Percentiles rank a stretch among this genome's conserved stretches.
These are phyloP conservation scores for Botrytis sinoallii DNA, from an alignment of 2,329 filamentous ascomycete species.

Conservation along the genomic window DNA sequence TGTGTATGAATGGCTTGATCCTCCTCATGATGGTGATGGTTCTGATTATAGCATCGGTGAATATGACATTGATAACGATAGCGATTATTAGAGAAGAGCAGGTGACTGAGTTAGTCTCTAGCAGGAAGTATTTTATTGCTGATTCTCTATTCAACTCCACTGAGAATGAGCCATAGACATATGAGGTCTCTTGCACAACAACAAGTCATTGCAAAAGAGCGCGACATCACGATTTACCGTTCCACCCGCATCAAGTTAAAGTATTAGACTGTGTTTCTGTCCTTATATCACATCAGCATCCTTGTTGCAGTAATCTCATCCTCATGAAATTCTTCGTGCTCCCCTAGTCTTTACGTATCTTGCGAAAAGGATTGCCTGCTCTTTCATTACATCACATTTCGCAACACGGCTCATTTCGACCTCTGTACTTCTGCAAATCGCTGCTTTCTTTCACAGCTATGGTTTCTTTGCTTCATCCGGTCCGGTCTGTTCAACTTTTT, in stretches of 20 bases:
- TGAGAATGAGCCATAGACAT: background rate
- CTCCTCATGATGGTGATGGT: background rate
- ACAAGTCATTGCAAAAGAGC: background rate
- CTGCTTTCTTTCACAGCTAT: background rate
- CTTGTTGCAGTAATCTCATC: background rate
- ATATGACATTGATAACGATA: constrained; percentile 11
- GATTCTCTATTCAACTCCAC: background rate
- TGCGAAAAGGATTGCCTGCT: background rate
- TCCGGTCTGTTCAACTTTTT: background rate
- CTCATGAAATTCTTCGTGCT: background rate
- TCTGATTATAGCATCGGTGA: background rate
- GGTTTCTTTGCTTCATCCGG: background rate
- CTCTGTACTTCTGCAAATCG: background rate
- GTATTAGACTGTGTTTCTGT: background rate
- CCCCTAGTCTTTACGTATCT: background rate
- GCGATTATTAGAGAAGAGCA: constrained; percentile 14
- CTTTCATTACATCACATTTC: background rate
- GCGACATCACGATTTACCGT: background rate
- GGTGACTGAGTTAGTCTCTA: background rate
- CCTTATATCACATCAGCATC: background rate
- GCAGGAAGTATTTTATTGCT: background rate
- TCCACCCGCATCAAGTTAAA: background rate
- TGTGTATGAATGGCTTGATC: constrained; percentile 10
- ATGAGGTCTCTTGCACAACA: background rate
- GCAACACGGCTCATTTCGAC: background rate